phyloP scores from a whole-genome alignment of 2,329 filamentous ascomycete genomes.

The Byssothecium circinans region DNA sequence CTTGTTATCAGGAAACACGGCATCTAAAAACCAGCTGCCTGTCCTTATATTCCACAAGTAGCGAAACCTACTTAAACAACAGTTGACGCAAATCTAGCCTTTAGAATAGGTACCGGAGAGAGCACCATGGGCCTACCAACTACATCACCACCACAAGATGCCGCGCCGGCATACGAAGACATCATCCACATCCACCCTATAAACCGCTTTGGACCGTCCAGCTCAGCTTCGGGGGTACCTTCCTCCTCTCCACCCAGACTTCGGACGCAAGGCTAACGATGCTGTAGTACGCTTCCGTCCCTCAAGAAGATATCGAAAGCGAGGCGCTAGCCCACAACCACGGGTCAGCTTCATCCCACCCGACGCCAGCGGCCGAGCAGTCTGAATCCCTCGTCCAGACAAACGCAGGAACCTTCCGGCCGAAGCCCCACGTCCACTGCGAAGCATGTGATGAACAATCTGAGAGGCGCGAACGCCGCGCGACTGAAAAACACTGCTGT shows the following conservation, averaged over 20 bases:
- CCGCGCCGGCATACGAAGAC: slow-evolving; percentile 20
- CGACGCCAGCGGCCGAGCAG: slow-evolving; percentile 7
- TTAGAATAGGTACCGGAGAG: too few species aligned
- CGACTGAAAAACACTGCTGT: slow-evolving; percentile 25
- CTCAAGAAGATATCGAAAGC: slow-evolving; percentile 30
- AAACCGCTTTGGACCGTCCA: slow-evolving; percentile 18
- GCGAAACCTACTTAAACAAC: too few species aligned
- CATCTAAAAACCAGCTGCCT: too few species aligned
- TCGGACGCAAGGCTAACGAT: background rate
- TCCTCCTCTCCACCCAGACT: background rate
- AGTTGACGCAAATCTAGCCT: too few species aligned
- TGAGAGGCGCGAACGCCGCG: slow-evolving; percentile 20
- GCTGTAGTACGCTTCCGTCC: slow-evolving; percentile 25
- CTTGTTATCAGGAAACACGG: background rate
- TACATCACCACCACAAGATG: too few species aligned
- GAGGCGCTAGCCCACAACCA: slow-evolving; percentile 11
- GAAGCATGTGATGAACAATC: slow-evolving; percentile 29
- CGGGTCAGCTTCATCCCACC: slow-evolving; percentile 5
- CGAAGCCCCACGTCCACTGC: slow-evolving; percentile 28
- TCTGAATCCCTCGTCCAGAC: slow-evolving; percentile 27
- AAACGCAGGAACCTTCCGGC: slow-evolving; percentile 25
- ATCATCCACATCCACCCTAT: slow-evolving; percentile 27
- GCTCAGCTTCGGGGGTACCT: slow-evolving; percentile 22
- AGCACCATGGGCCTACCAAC: too few species aligned
- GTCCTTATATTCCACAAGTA: too few species aligned